phyloP scores from a whole-genome alignment of 116 monocot genomes.

The Thalassia testudinum region DNA sequence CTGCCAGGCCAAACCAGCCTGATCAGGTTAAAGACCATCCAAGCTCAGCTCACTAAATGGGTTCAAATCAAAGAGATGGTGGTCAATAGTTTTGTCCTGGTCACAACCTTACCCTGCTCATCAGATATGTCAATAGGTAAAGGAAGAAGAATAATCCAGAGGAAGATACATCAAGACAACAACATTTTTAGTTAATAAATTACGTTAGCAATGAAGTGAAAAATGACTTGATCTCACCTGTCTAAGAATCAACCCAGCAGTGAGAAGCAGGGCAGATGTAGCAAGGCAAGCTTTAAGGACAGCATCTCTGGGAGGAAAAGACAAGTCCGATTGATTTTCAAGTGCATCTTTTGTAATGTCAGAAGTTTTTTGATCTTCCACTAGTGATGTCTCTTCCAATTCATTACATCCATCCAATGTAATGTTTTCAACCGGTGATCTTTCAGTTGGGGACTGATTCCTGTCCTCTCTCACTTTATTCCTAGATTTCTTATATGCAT shows the following conservation, averaged over 20 bases:
- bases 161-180: background rate
- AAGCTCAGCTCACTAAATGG: no score
- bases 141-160: background rate
- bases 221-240: constrained; percentile 24
- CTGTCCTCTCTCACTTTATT: constrained; percentile 18
- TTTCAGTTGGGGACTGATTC: constrained; percentile 7
- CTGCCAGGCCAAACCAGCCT: no score
- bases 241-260: constrained; percentile 33
- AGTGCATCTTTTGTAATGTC: constrained; percentile 3
- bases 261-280: constrained; percentile 47
- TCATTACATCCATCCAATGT: constrained; percentile 4
- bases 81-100: no score
- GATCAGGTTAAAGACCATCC: no score
- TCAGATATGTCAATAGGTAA: background rate
- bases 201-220: background rate
- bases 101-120: no score
- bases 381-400: constrained; percentile 3
- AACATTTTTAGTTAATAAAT: background rate
- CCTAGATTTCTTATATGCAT: constrained; percentile 27
- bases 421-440: constrained; percentile 3
- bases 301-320: constrained; percentile 30
- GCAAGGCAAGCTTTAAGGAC: constrained; percentile 60
- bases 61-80: no score
- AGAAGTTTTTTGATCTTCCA: constrained; percentile 6
- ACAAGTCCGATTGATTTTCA: constrained; percentile 1